Evolutionary conservation across 352 stramenopile species (phyloP).

Genomic region (Phytophthora litchii): DNA sequence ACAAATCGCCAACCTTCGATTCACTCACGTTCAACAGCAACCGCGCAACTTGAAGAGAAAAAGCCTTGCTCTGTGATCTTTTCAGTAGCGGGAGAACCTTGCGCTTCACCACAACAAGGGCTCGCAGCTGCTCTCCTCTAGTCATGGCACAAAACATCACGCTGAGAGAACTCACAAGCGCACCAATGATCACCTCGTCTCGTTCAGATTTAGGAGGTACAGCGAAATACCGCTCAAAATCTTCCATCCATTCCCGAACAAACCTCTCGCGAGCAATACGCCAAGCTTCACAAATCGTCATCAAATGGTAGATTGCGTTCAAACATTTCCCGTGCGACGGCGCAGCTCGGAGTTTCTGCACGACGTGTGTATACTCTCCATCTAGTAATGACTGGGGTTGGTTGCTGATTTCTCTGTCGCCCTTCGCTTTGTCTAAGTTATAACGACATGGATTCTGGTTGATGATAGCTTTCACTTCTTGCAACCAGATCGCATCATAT

Average conservation of each 20-base stretch:
- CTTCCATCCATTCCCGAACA: constrained; percentile 42
- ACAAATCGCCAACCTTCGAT: constrained; percentile 53
- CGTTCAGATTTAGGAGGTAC: constrained; percentile 48
- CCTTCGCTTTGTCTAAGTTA: constrained; percentile 3
- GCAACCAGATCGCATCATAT: constrained; percentile 24
- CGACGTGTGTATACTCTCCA: constrained; percentile 35
- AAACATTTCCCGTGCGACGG: constrained; percentile 67
- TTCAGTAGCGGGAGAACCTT: constrained; percentile 56
- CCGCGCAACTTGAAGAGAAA: constrained; percentile 48
- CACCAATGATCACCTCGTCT: constrained; percentile 61
- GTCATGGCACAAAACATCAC: constrained; percentile 44
- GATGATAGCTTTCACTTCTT: constrained; percentile 25
- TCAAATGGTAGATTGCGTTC: constrained; percentile 66
- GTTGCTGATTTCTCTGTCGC: constrained; percentile 1
- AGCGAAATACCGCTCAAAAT: constrained; percentile 53
- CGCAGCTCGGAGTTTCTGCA: constrained; percentile 40
- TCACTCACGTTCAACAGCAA: constrained; percentile 56
- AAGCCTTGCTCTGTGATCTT: constrained; percentile 31
- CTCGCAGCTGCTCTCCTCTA: constrained; percentile 43
- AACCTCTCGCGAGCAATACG: constrained; percentile 31
- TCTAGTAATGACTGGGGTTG: neutral
- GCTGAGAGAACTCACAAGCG: constrained; percentile 45
- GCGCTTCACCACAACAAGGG: constrained; percentile 58
- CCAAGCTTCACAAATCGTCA: constrained; percentile 41
- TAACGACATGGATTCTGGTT: constrained; percentile 4